Evolutionary conservation across 192 early-diverging fungal species (phyloP).

Genomic region (Coemansia sp.): DNA sequence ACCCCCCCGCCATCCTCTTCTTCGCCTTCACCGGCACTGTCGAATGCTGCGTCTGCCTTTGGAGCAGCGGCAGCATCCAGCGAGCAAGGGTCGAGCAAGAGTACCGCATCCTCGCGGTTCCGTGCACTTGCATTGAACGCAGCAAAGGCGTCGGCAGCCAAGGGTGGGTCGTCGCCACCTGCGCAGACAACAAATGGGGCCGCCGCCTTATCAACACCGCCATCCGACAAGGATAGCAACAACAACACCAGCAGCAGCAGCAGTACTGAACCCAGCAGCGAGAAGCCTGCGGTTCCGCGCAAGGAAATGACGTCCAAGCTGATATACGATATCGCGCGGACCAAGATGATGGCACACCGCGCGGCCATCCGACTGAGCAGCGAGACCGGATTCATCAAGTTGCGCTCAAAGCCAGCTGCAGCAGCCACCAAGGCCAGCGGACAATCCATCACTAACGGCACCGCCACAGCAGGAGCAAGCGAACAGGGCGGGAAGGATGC

Average conservation of each 20-base stretch:
- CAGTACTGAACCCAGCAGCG: slow-evolving; percentile 8
- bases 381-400: slow-evolving; percentile 53
- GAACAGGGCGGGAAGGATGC: not conserved
- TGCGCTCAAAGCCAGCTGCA: slow-evolving; percentile 30
- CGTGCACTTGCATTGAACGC: slow-evolving; percentile 30
- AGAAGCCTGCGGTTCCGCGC: not conserved
- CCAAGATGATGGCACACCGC: slow-evolving; percentile 48
- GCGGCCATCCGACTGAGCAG: slow-evolving; percentile 45
- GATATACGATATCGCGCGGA: slow-evolving; percentile 51
- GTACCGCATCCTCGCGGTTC: slow-evolving; percentile 32
- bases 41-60: slow-evolving; percentile 1
- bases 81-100: slow-evolving; percentile 1
- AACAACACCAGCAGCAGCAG: not conserved
- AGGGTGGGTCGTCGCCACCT: not conserved
- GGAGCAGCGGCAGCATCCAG: slow-evolving; percentile 1
- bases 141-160: slow-evolving; percentile 13
- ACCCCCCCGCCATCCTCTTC: not conserved
- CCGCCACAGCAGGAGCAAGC: not conserved
- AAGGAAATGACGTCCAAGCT: slow-evolving; percentile 35
- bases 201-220: not conserved
- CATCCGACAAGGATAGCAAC: not conserved
- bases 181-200: not conserved
- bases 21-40: slow-evolving; percentile 1
- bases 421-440: slow-evolving; percentile 8
- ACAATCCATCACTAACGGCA: slow-evolving; percentile 10